A percentile compares a stretch with the other conserved stretches of the same genome.
phyloP scores from a whole-genome alignment of 1,139 yeast species.

The Trichomonascaceae sp. region DNA sequence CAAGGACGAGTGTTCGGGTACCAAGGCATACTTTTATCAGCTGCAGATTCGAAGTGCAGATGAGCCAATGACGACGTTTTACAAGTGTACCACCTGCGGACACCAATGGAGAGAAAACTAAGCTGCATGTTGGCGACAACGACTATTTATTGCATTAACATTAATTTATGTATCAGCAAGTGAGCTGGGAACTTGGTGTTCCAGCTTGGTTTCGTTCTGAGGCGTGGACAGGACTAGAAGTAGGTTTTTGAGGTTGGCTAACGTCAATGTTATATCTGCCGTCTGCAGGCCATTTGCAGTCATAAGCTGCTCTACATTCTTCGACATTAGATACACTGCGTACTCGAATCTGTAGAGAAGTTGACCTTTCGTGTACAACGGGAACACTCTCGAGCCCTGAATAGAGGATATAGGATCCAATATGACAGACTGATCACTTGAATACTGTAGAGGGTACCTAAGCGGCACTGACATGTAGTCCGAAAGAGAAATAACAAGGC shows the following conservation, averaged over 20 bases:
- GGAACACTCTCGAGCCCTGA: slow-evolving; percentile 32
- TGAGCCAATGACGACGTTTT: slow-evolving; percentile 92
- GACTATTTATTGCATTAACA: background rate
- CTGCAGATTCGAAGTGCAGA: slow-evolving; percentile 89
- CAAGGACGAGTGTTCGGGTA: slow-evolving; percentile 68
- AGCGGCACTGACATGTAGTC: slow-evolving; percentile 34
- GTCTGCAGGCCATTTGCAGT: slow-evolving; percentile 24
- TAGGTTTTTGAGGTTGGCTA: slow-evolving; percentile 29
- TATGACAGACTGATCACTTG: slow-evolving; percentile 39
- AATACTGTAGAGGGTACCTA: slow-evolving; percentile 38
- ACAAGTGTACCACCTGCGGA: slow-evolving; percentile 81
- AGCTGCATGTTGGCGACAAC: too few species aligned
- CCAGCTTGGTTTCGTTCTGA: background rate
- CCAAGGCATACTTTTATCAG: slow-evolving; percentile 92
- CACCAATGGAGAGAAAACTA: slow-evolving; percentile 95
- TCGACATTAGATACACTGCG: slow-evolving; percentile 35
- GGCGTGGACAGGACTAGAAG: slow-evolving; percentile 24
- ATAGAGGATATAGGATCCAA: slow-evolving; percentile 36
- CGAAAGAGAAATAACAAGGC: slow-evolving; percentile 31
- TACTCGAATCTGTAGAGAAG: slow-evolving; percentile 39
- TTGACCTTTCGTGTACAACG: slow-evolving; percentile 37
- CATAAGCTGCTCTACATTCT: slow-evolving; percentile 39
- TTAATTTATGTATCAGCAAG: background rate
- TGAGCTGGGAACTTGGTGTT: background rate
- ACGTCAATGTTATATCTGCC: slow-evolving; percentile 27